Conservation (phyloP, 768 basidiomycete species). For the Russula abietina region DNA sequence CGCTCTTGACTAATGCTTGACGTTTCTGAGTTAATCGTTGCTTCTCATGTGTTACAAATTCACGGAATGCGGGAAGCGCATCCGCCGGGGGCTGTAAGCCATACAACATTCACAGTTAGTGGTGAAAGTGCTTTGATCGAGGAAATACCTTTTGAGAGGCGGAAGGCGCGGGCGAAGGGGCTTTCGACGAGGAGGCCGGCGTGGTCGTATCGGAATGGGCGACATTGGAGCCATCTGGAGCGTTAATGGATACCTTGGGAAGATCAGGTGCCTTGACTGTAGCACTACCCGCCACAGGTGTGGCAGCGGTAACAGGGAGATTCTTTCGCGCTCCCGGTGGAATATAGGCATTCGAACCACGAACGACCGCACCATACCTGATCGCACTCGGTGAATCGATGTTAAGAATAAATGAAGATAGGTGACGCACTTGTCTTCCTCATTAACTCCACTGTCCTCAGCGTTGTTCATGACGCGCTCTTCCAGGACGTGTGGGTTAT, state of each 20-base stretch:
- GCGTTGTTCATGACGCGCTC: slow-evolving; percentile 56
- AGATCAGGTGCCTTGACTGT: slow-evolving; percentile 40
- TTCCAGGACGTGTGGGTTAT: slow-evolving; percentile 84
- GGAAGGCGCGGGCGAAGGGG: slow-evolving; percentile 59
- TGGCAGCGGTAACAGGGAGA: slow-evolving; percentile 26
- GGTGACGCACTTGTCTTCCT: slow-evolving; percentile 85
- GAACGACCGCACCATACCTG: slow-evolving; percentile 90
- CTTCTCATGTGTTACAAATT: slow-evolving; percentile 89
- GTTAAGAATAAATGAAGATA: slow-evolving; percentile 16
- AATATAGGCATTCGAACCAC: slow-evolving; percentile 84
- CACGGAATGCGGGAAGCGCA: slow-evolving; percentile 78
- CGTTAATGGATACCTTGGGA: slow-evolving; percentile 72
- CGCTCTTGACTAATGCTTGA: slow-evolving; percentile 81
- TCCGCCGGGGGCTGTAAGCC: slow-evolving; percentile 57
- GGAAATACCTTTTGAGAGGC: slow-evolving; percentile 46
- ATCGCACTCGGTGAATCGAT: slow-evolving; percentile 27
- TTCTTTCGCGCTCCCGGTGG: slow-evolving; percentile 82
- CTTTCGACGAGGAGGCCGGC: slow-evolving; percentile 45
- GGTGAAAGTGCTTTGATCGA: neutral
- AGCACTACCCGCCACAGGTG: slow-evolving; percentile 30
- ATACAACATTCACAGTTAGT: slow-evolving; percentile 11
- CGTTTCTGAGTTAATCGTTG: slow-evolving; percentile 87
- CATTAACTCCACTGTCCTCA: slow-evolving; percentile 70
- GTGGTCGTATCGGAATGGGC: slow-evolving; percentile 37
- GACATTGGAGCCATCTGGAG: slow-evolving; percentile 60